A percentile compares a stretch with the other conserved stretches of the same genome.
phyloP scores from a whole-genome alignment of 345 rosid genomes.

The Melaleuca quinquenervia region DNA sequence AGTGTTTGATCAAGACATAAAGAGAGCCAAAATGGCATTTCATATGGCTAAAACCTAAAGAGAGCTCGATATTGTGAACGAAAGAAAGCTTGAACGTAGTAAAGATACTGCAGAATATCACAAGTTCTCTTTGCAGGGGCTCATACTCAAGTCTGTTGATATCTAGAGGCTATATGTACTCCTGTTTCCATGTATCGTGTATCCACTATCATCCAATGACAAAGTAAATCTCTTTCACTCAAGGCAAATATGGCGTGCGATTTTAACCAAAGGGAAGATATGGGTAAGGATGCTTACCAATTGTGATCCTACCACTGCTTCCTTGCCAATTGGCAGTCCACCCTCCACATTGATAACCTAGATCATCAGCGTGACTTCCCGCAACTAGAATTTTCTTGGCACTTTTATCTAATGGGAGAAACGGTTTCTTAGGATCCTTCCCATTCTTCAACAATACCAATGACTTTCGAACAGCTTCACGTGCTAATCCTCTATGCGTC shows the following conservation, averaged over 20 bases:
- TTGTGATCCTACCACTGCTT: conserved; percentile 65
- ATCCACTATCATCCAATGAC: not conserved
- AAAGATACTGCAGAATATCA: not conserved
- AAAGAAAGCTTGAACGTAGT: not conserved
- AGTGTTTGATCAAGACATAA: not conserved
- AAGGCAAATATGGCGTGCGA: not conserved
- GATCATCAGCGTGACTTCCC: conserved; percentile 82
- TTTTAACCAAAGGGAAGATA: not conserved
- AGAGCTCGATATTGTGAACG: not conserved
- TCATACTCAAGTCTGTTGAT: not conserved
- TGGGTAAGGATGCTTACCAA: conserved; percentile 27
- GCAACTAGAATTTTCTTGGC: conserved; percentile 57
- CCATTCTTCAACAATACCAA: conserved; percentile 82
- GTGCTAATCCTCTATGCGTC: conserved; percentile 64
- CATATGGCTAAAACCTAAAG: not conserved
- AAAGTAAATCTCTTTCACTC: not conserved
- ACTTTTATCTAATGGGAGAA: conserved; percentile 62
- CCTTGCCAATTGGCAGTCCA: conserved; percentile 79
- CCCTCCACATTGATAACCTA: conserved; percentile 90
- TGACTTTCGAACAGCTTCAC: conserved; percentile 86
- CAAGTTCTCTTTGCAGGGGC: not conserved
- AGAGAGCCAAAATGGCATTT: not conserved
- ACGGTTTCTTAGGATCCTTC: conserved; percentile 31
- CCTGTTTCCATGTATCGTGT: not conserved
- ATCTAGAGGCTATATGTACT: not conserved